Conservation (phyloP, 345 rosid genomes). For the Luvunga scandens region DNA sequence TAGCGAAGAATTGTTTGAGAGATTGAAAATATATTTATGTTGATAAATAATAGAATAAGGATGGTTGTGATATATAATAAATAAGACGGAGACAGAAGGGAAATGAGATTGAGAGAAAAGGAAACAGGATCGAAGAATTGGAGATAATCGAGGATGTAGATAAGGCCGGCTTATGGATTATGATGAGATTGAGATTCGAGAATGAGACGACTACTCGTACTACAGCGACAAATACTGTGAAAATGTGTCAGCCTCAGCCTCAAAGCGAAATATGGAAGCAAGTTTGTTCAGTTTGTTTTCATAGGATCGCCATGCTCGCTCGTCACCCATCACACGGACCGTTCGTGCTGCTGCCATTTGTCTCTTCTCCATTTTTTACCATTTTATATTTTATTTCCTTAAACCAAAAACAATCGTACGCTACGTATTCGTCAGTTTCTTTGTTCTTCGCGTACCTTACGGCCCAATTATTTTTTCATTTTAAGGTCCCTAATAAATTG, state of each 20-base stretch:
- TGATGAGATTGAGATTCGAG: not conserved
- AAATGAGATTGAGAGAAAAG: constrained; percentile 14
- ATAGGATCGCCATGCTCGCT: not conserved
- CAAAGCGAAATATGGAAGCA: not conserved
- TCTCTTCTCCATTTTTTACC: not conserved
- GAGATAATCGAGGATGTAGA: constrained; percentile 19
- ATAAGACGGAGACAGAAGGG: constrained; percentile 14
- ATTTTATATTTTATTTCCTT: no score
- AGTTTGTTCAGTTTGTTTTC: not conserved
- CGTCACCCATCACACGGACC: not conserved
- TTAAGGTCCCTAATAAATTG: no score
- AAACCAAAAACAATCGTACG: not conserved
- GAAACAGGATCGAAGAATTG: not conserved
- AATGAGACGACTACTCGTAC: not conserved
- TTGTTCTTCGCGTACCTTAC: no score
- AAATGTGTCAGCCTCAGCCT: not conserved
- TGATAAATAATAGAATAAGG: not conserved
- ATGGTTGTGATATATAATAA: not conserved
- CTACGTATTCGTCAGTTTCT: no score
- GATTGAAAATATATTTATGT: not conserved
- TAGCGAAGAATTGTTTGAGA: not conserved
- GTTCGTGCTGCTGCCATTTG: not conserved
- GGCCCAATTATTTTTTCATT: no score
- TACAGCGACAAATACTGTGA: not conserved
- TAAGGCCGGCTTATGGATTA: not conserved